Evolutionary conservation across 2,329 filamentous ascomycete genomes (phyloP).

Genomic region (Fusarium concolor): DNA sequence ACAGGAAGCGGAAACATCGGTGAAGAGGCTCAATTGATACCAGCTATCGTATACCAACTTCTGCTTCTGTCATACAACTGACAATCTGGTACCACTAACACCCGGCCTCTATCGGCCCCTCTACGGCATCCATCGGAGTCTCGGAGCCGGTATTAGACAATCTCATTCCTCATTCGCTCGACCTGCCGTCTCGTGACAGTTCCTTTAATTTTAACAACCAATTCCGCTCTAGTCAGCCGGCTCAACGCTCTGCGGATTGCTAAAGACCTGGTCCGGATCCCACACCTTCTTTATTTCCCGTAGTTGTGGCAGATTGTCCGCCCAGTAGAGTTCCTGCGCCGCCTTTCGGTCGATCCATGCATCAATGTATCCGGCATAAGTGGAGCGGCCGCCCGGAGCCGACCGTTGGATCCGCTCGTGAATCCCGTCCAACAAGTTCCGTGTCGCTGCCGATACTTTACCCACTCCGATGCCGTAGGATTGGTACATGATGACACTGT

Average conservation of each 20-base stretch:
- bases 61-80: not conserved
- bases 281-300: slow-evolving; percentile 51
- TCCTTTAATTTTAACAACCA: not conserved
- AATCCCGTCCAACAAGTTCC: slow-evolving; percentile 63
- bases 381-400: slow-evolving; percentile 54
- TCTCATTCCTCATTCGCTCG: not conserved
- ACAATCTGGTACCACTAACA: not conserved
- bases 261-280: slow-evolving; percentile 54
- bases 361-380: slow-evolving; percentile 74
- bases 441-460: slow-evolving; percentile 58
- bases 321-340: slow-evolving; percentile 55
- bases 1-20: not conserved
- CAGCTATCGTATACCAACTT: not conserved
- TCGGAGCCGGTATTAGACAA: slow-evolving; percentile 16
- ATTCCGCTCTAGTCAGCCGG: slow-evolving; percentile 53
- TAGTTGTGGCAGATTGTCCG: slow-evolving; percentile 49
- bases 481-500: slow-evolving; percentile 73
- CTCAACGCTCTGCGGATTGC: slow-evolving; percentile 52
- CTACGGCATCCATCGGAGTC: slow-evolving; percentile 14
- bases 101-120: slow-evolving; percentile 34
- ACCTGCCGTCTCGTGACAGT: slow-evolving; percentile 4
- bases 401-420: slow-evolving; percentile 55
- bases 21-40: not conserved
- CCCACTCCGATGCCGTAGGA: slow-evolving; percentile 67
- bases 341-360: slow-evolving; percentile 55